phyloP scores from a whole-genome alignment of 129 eudicot species.

The Mikania micrantha region DNA sequence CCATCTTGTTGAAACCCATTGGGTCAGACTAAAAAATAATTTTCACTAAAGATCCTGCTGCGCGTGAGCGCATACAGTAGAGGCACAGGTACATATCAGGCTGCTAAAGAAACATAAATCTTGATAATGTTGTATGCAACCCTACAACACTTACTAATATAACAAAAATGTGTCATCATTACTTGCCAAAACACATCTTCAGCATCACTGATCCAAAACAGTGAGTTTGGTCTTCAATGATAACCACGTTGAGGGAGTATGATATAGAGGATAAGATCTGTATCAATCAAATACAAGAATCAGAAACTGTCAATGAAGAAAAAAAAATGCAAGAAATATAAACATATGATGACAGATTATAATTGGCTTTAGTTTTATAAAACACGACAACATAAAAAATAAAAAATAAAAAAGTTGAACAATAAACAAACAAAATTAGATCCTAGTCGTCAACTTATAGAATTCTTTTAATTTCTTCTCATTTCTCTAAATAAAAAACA shows the following conservation, averaged over 20 bases:
- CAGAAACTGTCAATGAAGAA: constrained; percentile 2
- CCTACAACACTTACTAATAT: not conserved
- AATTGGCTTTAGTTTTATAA: not conserved
- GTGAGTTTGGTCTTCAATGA: not conserved
- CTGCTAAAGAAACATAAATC: constrained; percentile 1
- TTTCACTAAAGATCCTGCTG: not conserved
- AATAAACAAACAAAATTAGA: not conserved
- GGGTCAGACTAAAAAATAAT: not conserved
- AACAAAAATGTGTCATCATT: constrained; percentile 13
- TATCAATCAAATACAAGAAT: constrained; percentile 3
- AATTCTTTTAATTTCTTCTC: not conserved
- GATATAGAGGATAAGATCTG: constrained; percentile 15
- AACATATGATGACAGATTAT: not conserved
- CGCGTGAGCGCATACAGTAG: not conserved
- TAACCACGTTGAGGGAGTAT: not conserved
- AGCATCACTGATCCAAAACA: not conserved
- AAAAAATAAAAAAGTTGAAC: not conserved
- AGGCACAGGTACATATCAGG: not conserved
- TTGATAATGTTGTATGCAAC: constrained; percentile 1
- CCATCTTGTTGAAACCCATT: constrained; percentile 11
- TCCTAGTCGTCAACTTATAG: not conserved
- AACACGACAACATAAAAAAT: not conserved
- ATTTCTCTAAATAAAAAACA: not conserved
- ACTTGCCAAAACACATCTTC: not conserved
- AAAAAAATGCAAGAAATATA: not conserved